Percentiles rank a stretch among this genome's conserved stretches.
Conservation (phyloP, 306 rosid species). For the Rosa persica region DNA sequence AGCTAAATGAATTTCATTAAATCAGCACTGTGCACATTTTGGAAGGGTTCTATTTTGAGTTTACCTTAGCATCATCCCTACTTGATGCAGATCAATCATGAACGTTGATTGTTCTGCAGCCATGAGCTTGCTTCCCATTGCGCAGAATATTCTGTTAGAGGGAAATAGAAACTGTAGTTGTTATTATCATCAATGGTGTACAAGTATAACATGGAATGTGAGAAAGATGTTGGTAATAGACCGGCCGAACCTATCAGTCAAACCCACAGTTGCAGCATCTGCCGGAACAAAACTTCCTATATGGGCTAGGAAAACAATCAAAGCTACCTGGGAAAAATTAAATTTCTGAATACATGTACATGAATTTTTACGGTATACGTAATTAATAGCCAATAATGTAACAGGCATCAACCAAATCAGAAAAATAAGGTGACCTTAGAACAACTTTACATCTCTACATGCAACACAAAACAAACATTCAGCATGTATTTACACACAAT, state of each 20-base stretch:
- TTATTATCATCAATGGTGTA: slow-evolving; percentile 13
- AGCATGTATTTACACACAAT: not conserved
- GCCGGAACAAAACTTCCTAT: slow-evolving; percentile 98
- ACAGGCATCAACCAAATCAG: not conserved
- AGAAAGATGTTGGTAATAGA: slow-evolving; percentile 28
- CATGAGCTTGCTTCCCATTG: slow-evolving; percentile 89
- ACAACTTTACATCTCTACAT: not conserved
- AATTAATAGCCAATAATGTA: not conserved
- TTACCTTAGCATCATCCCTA: slow-evolving; percentile 97
- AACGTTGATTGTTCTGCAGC: slow-evolving; percentile 92
- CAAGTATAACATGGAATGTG: not conserved
- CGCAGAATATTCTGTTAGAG: slow-evolving; percentile 82
- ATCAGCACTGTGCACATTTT: slow-evolving; percentile 17
- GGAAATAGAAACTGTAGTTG: slow-evolving; percentile 9
- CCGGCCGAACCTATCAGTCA: slow-evolving; percentile 78
- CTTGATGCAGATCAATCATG: slow-evolving; percentile 95
- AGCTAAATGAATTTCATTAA: not conserved
- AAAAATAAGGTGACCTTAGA: not conserved
- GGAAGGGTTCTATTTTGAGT: slow-evolving; percentile 14
- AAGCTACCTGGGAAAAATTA: slow-evolving; percentile 68
- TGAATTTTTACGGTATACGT: slow-evolving; percentile 4
- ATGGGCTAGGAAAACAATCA: slow-evolving; percentile 89
- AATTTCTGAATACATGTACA: not conserved
- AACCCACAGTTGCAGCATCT: slow-evolving; percentile 94
- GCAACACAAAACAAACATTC: not conserved